phyloP scores from a whole-genome alignment of 2,329 filamentous ascomycete species.

The Coniella vitis region DNA sequence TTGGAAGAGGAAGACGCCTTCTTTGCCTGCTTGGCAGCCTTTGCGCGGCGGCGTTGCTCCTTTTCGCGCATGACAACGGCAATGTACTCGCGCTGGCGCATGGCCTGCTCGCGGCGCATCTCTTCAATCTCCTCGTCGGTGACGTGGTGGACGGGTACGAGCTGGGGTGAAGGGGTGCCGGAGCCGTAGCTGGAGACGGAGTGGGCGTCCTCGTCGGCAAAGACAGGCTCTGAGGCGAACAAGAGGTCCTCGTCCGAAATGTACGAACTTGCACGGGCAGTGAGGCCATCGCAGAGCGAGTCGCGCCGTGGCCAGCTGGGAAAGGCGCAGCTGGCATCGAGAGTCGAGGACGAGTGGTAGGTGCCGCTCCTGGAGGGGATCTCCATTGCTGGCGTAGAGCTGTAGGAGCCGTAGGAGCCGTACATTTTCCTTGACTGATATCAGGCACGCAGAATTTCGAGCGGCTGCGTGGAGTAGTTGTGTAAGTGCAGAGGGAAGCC shows the following conservation, averaged over 20 bases:
- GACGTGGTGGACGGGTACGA: conserved; percentile 25
- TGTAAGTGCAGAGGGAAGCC: background rate
- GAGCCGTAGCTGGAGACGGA: conserved; percentile 38
- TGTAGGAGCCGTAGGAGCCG: conserved; percentile 38
- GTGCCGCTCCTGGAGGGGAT: conserved; percentile 30
- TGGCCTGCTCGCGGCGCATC: conserved; percentile 43
- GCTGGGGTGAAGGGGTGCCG: conserved; percentile 35
- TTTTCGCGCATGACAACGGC: conserved; percentile 46
- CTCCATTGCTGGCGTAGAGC: conserved; percentile 41
- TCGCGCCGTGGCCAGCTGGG: conserved; percentile 52
- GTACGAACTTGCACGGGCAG: conserved; percentile 42
- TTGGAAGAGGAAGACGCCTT: conserved; percentile 23
- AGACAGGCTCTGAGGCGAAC: conserved; percentile 40
- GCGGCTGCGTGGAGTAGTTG: conserved; percentile 6
- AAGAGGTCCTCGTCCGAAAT: conserved; percentile 57
- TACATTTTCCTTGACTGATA: conserved; percentile 30
- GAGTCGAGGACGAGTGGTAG: conserved; percentile 21
- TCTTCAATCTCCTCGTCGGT: conserved; percentile 43
- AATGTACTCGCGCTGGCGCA: conserved; percentile 46
- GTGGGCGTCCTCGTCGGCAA: conserved; percentile 45
- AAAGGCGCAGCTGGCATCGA: conserved; percentile 45
- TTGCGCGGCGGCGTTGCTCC: conserved; percentile 39
- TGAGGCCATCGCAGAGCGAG: conserved; percentile 37
- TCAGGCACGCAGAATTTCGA: conserved; percentile 12
- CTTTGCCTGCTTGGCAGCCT: conserved; percentile 32